Percentiles rank a stretch among this genome's conserved stretches.
These are phyloP conservation scores for Hansenula lynferdii DNA, from an alignment of 1,139 yeast species.

Conservation along the genomic window DNA sequence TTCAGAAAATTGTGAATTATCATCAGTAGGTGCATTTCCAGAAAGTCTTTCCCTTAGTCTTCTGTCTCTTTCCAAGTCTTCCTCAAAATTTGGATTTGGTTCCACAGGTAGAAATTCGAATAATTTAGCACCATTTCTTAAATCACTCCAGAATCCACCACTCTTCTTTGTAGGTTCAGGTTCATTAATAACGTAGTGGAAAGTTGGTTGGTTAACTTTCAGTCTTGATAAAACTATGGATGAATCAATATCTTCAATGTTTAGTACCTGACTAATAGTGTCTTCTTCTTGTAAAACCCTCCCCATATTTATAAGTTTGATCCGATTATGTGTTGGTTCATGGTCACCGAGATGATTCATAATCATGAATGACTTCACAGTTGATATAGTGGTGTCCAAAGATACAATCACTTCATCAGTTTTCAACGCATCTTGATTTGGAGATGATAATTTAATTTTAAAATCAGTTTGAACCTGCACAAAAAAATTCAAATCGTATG, in stretches of 20 bases:
- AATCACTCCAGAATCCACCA: constrained; percentile 23
- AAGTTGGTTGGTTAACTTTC: too few species aligned
- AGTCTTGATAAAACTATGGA: too few species aligned
- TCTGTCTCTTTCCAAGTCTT: constrained; percentile 20
- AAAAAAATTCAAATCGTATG: constrained; percentile 17
- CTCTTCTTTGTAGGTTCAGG: constrained; percentile 7
- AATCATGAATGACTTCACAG: constrained; percentile 19
- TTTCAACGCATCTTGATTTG: constrained; percentile 12
- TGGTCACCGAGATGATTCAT: constrained; percentile 17
- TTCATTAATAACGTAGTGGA: constrained; percentile 20
- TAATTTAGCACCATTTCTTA: constrained; percentile 16
- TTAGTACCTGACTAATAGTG: constrained; percentile 12
- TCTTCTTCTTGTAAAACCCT: constrained; percentile 15
- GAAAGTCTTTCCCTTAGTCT: constrained; percentile 16
- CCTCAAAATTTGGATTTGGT: constrained; percentile 21
- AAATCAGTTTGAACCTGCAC: constrained; percentile 13
- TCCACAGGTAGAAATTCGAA: constrained; percentile 25
- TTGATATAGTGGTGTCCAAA: constrained; percentile 14
- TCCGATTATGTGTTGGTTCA: constrained; percentile 9
- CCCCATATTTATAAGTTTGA: constrained; percentile 23
- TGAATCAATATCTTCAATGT: too few species aligned
- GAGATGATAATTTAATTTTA: constrained; percentile 16
- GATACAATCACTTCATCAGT: constrained; percentile 9
- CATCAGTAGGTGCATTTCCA: too few species aligned
- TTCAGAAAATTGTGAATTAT: too few species aligned